Conservation (phyloP, 805 yeast genomes). For the Ogataea sp. region DNA sequence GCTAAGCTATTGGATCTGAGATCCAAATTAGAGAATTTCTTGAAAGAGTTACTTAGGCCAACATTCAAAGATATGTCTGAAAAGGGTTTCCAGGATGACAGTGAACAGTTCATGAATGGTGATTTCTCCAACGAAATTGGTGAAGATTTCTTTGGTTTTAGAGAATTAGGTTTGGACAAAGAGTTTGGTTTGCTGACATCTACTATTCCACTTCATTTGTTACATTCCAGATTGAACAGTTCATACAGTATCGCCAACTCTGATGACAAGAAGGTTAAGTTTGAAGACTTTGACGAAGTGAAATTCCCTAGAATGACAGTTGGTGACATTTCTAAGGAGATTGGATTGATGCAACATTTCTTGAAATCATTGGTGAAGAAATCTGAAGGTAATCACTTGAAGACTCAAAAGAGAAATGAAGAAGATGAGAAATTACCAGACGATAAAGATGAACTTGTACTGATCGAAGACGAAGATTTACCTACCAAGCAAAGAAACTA, state of each 20-base stretch:
- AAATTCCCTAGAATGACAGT: constrained; percentile 45
- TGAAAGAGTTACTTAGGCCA: constrained; percentile 81
- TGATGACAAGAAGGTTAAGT: constrained; percentile 41
- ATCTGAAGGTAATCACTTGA: constrained; percentile 32
- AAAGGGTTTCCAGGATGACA: constrained; percentile 74
- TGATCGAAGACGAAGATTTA: constrained; percentile 78
- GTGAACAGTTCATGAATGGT: constrained; percentile 92
- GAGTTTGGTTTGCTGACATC: constrained; percentile 81
- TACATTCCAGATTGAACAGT: constrained; percentile 67
- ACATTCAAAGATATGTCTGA: constrained; percentile 63
- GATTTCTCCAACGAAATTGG: constrained; percentile 91
- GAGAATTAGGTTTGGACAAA: constrained; percentile 85
- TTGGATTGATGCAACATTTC: constrained; percentile 53
- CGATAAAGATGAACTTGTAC: constrained; percentile 34
- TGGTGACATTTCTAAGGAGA: constrained; percentile 42
- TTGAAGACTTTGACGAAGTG: constrained; percentile 57
- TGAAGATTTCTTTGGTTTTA: constrained; percentile 97
- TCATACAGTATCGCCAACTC: constrained; percentile 40
- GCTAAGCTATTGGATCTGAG: constrained; percentile 63
- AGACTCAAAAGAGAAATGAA: constrained; percentile 32
- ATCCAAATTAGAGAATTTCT: constrained; percentile 54
- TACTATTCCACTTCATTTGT: constrained; percentile 81
- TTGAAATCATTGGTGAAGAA: constrained; percentile 32
- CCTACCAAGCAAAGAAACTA: constrained; percentile 70
- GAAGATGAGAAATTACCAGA: constrained; percentile 22